Base-by-base conservation (phyloP, 495 filamentous ascomycete species). In the Neurospora intermedia region DNA sequence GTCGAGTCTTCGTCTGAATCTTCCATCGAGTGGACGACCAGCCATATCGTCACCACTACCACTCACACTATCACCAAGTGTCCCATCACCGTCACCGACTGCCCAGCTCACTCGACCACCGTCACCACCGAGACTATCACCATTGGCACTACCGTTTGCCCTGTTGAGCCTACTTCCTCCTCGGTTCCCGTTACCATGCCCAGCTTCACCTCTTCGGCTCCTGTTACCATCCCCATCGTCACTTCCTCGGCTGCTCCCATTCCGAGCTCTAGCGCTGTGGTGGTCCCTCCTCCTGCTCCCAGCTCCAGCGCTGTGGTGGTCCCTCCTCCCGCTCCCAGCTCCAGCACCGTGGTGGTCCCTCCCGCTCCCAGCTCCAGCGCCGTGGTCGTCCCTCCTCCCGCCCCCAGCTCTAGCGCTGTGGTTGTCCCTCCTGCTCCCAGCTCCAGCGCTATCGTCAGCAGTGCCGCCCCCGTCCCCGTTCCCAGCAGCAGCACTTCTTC, bases 141-240 rank as follows among this genome's bases (percentile, higher is more conserved):
- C 6, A 73, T 89, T 71, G 88, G 85, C 43, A 90, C 88, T 39
- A 90, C 89, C 43, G 79, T 89, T 69, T 87, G 85, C 76, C 87
- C 89, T 40, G 87, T 88, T 59, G 74, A 81, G 78, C 43, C 70
- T 69, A 48, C 71, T 69, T 39, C 40, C 39, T 62, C 54, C 23
- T 66, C 54, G 20, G 69, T 72, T 7, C 69, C 73, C n/a, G 72
- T 71, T 20, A 39, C 45, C 38, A 71, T 62, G 2, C 20, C 20
- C 27, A 35, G 3, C 27, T 6, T 62, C 15, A 35, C 27, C 20
- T 62, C 54, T 6, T 62, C 54, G 54, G 54, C 31, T 6, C 54
- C 54, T 18, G 54, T 62, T 9, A 62, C 54, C 27, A 62, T 62
- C 1, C 54, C 54, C 13, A 31, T 4, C 15, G 27, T 62, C 6